Evolutionary conservation across 768 basidiomycete genomes (phyloP), one percentile per base, ranked within the genome.

Genomic region (Austroboletus eburneus): DNA sequence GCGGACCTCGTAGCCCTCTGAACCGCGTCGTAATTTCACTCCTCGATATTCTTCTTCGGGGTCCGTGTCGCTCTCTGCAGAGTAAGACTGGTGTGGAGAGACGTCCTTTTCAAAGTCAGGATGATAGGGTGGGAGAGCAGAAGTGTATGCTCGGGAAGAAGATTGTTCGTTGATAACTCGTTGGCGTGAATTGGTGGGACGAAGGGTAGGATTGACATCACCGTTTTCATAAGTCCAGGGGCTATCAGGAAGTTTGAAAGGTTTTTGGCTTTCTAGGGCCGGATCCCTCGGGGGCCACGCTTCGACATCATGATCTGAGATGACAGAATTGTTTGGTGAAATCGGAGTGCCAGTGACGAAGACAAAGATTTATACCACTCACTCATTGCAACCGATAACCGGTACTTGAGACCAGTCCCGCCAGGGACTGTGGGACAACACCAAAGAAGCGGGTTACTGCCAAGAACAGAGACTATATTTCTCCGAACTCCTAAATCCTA

Each of bases 201-300:
- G 72, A 9, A 95, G 79, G 30, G 71, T 59, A 7, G 93, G 93
- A 59, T 96, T 96, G 13, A 93, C 58, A 13, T 73, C 69, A 17
- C 73, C 85, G 42, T 87, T 85, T 52, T 85, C 82, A 59, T 89
- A 95, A 13, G 91, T 91, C 85, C 92, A 96, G 5, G 93, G 91
- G 5, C 80, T 81, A 20, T 73, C 63, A 2, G 80, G 77, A 27
- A 83, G 75, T 27, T 62, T 64, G 53, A 81, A 75, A 9, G 63
- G 62, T 48, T 71, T 67, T 49, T 69, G 69, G 27, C 56, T 51
- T 21, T 55, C 51, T 27, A 57, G 52, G 39, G 61, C 57, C 1
- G 83, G 83, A 62, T 92, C 88, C 30, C 72, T 70, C 5, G 90
- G 89, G 17, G 92, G 91, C 90, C 91, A 93, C 8, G 55, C 42